Conservation (phyloP, 2,329 filamentous ascomycete species). For the Triangularia verruculosa region DNA sequence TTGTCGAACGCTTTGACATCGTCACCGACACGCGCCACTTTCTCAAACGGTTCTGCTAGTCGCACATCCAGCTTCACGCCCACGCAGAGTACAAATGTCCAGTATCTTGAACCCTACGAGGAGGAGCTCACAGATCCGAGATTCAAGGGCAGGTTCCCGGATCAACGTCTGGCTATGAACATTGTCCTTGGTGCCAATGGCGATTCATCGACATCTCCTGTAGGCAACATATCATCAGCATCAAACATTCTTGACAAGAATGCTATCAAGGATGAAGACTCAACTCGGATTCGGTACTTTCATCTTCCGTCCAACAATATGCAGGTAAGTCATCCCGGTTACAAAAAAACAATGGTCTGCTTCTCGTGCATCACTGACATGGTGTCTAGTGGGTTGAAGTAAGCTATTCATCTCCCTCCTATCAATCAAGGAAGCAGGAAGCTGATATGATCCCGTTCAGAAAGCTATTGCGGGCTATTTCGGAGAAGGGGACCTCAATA, state of each 20-base stretch:
- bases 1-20: neutral
- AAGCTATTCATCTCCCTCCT: neutral
- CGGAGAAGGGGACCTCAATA: slow-evolving; percentile 6
- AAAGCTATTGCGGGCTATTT: slow-evolving; percentile 24
- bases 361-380: neutral
- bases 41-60: neutral
- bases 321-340: slow-evolving; percentile 5
- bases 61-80: neutral
- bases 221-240: neutral
- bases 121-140: slow-evolving; percentile 4
- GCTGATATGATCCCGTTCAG: slow-evolving; percentile 7
- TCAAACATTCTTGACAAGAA: neutral
- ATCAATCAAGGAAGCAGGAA: neutral
- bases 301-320: slow-evolving; percentile 24
- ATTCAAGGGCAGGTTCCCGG: slow-evolving; percentile 18
- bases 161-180: slow-evolving; percentile 15
- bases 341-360: neutral
- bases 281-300: slow-evolving; percentile 18
- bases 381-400: neutral
- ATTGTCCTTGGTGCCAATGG: neutral
- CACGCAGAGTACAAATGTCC: neutral
- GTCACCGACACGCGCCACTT: neutral
- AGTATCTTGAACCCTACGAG: slow-evolving; percentile 6
- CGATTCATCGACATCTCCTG: neutral
- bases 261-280: slow-evolving; percentile 12